Evolutionary conservation across 495 filamentous ascomycete genomes (phyloP).

Genomic region (Podospora sp.): DNA sequence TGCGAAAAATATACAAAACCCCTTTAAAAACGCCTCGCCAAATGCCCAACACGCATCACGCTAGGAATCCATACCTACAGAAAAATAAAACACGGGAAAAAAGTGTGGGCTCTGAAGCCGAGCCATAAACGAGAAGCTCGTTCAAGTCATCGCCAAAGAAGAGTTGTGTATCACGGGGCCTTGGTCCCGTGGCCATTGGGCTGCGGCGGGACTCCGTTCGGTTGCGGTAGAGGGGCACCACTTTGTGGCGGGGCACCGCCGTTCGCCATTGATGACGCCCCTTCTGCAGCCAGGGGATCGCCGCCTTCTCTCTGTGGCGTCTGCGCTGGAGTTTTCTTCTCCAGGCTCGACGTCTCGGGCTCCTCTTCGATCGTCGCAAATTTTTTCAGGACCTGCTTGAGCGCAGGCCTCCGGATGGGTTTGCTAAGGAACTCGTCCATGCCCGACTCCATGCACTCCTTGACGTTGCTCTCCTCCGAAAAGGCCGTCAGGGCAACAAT

Average conservation of each 20-base stretch:
- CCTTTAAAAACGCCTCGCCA: not conserved
- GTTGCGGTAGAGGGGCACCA: not conserved
- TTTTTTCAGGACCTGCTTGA: conserved; percentile 81
- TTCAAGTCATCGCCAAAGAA: not conserved
- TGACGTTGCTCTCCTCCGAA: conserved; percentile 85
- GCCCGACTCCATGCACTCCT: conserved; percentile 75
- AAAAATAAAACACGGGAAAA: not conserved
- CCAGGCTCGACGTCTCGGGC: conserved; percentile 45
- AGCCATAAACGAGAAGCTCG: not conserved
- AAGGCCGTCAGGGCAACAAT: conserved; percentile 93
- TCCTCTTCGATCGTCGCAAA: conserved; percentile 61
- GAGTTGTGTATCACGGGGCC: not conserved
- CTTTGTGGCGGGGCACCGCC: not conserved
- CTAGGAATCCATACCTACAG: not conserved
- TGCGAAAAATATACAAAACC: not conserved
- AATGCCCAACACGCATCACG: not conserved
- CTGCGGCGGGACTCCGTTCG: not conserved
- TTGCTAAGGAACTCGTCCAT: conserved; percentile 77
- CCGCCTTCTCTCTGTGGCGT: conserved; percentile 21
- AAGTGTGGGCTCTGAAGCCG: not conserved
- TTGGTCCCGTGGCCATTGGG: not conserved
- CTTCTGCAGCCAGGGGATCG: conserved; percentile 19
- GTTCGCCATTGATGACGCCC: not conserved
- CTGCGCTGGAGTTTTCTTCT: conserved; percentile 30
- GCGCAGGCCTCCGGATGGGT: conserved; percentile 77